These are phyloP conservation scores for Pterocarpus santalinus DNA, from an alignment of 306 rosid species.

Conservation along the genomic window DNA sequence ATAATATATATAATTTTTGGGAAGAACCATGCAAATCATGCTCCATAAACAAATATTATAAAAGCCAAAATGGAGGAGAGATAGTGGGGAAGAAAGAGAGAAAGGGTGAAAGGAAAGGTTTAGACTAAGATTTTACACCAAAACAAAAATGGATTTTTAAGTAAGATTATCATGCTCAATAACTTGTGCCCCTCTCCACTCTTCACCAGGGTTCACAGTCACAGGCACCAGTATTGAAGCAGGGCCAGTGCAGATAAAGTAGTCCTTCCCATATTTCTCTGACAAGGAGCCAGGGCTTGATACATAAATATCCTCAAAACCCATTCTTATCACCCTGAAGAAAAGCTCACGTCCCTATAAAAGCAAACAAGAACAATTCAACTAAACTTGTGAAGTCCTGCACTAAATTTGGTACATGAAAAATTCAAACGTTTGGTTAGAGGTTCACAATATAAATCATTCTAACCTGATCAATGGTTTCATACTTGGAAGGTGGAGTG, in stretches of 20 bases:
- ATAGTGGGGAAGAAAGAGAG: conserved; percentile 17
- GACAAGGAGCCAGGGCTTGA: conserved; percentile 90
- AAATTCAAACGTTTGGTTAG: neutral
- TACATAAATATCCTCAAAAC: conserved; percentile 90
- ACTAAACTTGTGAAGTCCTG: neutral
- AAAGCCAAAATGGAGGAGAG: conserved; percentile 29
- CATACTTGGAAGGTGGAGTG: conserved; percentile 91
- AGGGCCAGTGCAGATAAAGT: conserved; percentile 95
- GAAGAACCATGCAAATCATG: conserved; percentile 37
- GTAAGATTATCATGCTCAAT: conserved; percentile 93
- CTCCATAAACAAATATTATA: neutral
- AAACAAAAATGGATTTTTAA: neutral
- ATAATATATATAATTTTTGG: conserved; percentile 32
- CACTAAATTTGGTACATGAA: neutral
- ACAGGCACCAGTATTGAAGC: conserved; percentile 88
- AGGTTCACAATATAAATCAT: neutral
- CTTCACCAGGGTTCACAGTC: conserved; percentile 82
- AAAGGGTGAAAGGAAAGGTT: neutral
- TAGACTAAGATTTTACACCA: conserved; percentile 6
- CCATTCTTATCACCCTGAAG: conserved; percentile 94
- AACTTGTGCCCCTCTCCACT: conserved; percentile 94
- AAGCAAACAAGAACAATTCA: conserved; percentile 11
- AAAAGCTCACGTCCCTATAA: conserved; percentile 84
- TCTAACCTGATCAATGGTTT: conserved; percentile 86
- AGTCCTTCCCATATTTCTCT: conserved; percentile 79